Evolutionary conservation across 2,329 filamentous ascomycete species (phyloP).

Genomic region (Alternaria conjuncta): DNA sequence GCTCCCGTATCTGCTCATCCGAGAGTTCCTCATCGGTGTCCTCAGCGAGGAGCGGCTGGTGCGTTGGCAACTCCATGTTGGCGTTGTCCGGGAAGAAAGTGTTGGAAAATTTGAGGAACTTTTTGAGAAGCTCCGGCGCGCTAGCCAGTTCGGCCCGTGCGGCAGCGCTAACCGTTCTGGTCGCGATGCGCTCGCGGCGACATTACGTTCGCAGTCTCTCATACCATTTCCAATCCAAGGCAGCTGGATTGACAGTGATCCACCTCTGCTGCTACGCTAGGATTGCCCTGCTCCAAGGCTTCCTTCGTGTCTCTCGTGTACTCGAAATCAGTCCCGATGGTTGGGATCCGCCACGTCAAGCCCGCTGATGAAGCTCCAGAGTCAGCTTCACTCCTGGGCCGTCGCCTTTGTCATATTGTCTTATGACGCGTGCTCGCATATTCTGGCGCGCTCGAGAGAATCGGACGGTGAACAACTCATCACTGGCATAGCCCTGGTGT

Average conservation of each 20-base stretch:
- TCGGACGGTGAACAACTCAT: conserved; percentile 41
- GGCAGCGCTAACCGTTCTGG: conserved; percentile 18
- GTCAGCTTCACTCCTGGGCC: conserved; percentile 32
- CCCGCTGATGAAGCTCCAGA: background rate
- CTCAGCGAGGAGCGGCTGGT: conserved; percentile 40
- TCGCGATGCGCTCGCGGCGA: background rate
- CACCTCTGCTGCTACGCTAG: background rate
- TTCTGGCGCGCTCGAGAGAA: conserved; percentile 21
- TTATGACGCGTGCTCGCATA: conserved; percentile 35
- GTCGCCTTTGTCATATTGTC: conserved; percentile 4
- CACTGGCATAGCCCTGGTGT: conserved; percentile 28
- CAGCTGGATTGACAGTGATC: background rate
- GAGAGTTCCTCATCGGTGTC: conserved; percentile 58
- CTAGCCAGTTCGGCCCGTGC: conserved; percentile 30
- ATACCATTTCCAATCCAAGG: background rate
- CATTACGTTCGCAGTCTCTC: background rate
- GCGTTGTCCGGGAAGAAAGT: conserved; percentile 25
- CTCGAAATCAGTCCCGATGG: background rate
- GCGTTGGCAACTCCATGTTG: conserved; percentile 48
- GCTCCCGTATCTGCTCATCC: conserved; percentile 67
- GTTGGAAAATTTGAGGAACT: conserved; percentile 33
- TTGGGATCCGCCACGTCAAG: conserved; percentile 18
- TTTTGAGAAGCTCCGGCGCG: conserved; percentile 29
- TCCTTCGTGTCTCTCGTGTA: background rate
- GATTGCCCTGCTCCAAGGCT: background rate